These are phyloP conservation scores for Lactuca saligna DNA, from an alignment of 129 eudicot genomes.

Conservation along the genomic window DNA sequence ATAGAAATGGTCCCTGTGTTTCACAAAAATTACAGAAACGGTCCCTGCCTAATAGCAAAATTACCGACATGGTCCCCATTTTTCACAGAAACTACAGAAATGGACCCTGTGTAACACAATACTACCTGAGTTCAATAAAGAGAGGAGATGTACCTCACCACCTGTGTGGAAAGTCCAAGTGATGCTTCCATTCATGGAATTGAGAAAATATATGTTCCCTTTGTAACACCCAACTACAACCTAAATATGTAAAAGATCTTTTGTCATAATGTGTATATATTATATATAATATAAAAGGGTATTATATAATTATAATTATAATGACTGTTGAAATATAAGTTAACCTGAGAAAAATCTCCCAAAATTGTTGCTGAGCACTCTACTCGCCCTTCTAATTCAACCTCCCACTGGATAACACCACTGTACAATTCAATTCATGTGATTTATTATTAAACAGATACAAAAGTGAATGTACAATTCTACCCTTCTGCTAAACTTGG, in stretches of 20 bases:
- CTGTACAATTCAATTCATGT: conserved; percentile 30
- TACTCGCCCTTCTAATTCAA: conserved; percentile 64
- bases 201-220: conserved; percentile 82
- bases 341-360: conserved; percentile 76
- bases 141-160: conserved; percentile 55
- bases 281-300: background rate
- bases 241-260: conserved; percentile 23
- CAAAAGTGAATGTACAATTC: background rate
- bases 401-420: conserved; percentile 76
- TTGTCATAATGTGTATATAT: conserved; percentile 7
- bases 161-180: conserved; percentile 73
- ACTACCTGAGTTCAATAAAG: too few relatives aligned
- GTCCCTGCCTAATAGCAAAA: too few relatives aligned
- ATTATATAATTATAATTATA: background rate
- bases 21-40: too few relatives aligned
- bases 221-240: conserved; percentile 88
- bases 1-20: too few relatives aligned
- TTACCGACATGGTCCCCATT: too few relatives aligned
- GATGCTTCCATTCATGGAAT: conserved; percentile 58
- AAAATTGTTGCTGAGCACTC: conserved; percentile 84
- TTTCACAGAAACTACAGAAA: too few relatives aligned
- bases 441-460: background rate
- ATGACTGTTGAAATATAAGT: conserved; percentile 4
- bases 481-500: too few relatives aligned
- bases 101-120: too few relatives aligned